Base-by-base conservation (phyloP, 768 basidiomycete species). In the Russula vinacea region DNA sequence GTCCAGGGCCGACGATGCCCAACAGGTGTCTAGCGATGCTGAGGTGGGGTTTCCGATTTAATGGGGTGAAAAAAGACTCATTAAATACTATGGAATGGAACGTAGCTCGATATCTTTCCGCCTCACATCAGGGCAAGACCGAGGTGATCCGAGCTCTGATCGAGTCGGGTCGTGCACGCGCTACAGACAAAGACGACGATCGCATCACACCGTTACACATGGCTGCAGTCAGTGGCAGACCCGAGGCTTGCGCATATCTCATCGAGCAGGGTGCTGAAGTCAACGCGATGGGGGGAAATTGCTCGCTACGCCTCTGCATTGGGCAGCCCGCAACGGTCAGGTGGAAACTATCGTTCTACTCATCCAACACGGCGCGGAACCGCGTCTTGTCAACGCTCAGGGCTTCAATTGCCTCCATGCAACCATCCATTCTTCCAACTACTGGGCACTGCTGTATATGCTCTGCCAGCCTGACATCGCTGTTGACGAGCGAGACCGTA, bases 241-340 rank as follows among this genome's bases (percentile, higher is more conserved):
- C 93, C 19, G 81, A 85, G 1, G 87, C 89, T n/a, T 96, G 93
- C 74, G 83, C 87, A 33, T 90, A 87, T 69, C 80, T 99, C 22
- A 78, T 98, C 40, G 91, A 93, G 65, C 86, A 92, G 69, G 95
- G 94, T 29, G 94, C 95, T 0, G 90, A 95, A 54, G 89, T 98
- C 19, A 96, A 99, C 67, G 92, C 92, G 2, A 76, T 89, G 8
- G 97, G 96, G 26, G 95, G 94, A 3, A 93, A 95, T 81, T 98
- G 29, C 81, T 87, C 37, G 95, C 94, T 1, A 96, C 95, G 0
- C 94, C 96, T 0, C 82, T 98, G 78, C 95, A 97, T 72, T 99
- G 96, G 96, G 96, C 96, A 0, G 93, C 95, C 1, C 85, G 93
- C 57, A 95, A 95, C 71, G 96, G 96, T n/a, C 94, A 94, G 76